Evolutionary conservation across 2,329 filamentous ascomycete genomes (phyloP).

Genomic region (Talaromyces piceae): DNA sequence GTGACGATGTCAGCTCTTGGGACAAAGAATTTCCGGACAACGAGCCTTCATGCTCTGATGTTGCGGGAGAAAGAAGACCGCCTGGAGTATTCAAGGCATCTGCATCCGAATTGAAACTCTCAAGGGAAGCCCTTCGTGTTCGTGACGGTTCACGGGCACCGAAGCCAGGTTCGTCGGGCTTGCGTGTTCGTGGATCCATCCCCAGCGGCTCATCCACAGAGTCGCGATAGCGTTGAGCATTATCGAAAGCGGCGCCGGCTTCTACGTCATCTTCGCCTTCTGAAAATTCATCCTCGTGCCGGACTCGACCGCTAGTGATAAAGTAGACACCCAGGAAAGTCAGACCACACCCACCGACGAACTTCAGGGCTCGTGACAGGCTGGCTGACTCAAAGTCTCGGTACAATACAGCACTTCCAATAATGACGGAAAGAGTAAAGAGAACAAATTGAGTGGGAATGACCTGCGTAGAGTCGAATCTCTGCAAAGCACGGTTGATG

Average conservation of each 20-base stretch:
- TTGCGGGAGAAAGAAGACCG: conserved; percentile 24
- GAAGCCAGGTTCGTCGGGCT: conserved; percentile 12
- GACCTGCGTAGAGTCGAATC: conserved; percentile 94
- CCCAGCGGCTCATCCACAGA: conserved; percentile 23
- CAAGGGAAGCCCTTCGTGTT: conserved; percentile 27
- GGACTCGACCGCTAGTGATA: conserved; percentile 75
- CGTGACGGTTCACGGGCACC: conserved; percentile 15
- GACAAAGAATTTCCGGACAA: conserved; percentile 25
- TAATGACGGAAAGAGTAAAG: conserved; percentile 91
- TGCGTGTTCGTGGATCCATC: conserved; percentile 15
- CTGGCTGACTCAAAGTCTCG: conserved; percentile 87
- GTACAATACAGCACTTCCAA: conserved; percentile 88
- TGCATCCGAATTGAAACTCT: conserved; percentile 26
- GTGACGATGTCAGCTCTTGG: conserved; percentile 19
- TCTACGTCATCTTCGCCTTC: conserved; percentile 58
- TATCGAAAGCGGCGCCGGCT: conserved; percentile 37
- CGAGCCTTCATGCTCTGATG: conserved; percentile 26
- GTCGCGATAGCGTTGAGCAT: conserved; percentile 32
- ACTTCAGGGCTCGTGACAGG: conserved; percentile 66
- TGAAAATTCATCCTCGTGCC: conserved; percentile 51
- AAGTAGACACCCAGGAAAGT: conserved; percentile 97
- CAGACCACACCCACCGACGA: conserved; percentile 79
- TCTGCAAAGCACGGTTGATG: conserved; percentile 80
- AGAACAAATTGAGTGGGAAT: conserved; percentile 97
- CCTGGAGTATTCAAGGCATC: conserved; percentile 27